These are phyloP conservation scores for Stephanodiscus triporus DNA, from an alignment of 108 stramenopile genomes.

Conservation along the genomic window DNA sequence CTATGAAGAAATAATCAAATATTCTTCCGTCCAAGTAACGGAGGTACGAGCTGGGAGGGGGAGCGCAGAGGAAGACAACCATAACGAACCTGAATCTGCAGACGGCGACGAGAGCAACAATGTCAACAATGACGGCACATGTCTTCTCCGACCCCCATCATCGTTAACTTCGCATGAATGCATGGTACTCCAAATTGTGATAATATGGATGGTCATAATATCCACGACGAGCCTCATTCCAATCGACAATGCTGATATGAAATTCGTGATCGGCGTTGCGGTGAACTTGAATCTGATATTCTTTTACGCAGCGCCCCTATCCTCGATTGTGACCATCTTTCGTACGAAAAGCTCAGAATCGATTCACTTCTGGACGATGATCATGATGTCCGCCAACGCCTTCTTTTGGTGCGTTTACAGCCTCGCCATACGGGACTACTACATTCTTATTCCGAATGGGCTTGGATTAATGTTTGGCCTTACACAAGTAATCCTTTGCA, in stretches of 20 bases:
- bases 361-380: conserved; percentile 77
- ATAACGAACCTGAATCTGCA: conserved; percentile 5
- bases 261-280: conserved; percentile 43
- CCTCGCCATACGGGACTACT: conserved; percentile 65
- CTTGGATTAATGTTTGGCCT: conserved; percentile 70
- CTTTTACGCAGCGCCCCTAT: conserved; percentile 47
- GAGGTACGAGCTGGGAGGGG: neutral
- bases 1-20: conserved; percentile 38
- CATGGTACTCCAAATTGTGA: conserved; percentile 23
- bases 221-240: conserved; percentile 34
- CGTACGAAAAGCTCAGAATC: conserved; percentile 50
- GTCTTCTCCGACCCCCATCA: neutral
- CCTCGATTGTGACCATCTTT: conserved; percentile 33
- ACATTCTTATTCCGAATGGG: conserved; percentile 76
- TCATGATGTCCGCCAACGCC: conserved; percentile 71
- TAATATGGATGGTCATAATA: conserved; percentile 34
- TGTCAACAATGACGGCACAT: neutral
- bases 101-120: conserved; percentile 5
- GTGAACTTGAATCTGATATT: conserved; percentile 52
- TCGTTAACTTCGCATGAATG: conserved; percentile 41
- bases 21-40: conserved; percentile 21
- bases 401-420: conserved; percentile 78
- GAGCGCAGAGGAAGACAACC: neutral
- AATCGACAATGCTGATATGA: conserved; percentile 17
- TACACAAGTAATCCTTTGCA: conserved; percentile 58